Evolutionary conservation across 2,329 filamentous ascomycete genomes (phyloP).

Genomic region (Didymella sp.): DNA sequence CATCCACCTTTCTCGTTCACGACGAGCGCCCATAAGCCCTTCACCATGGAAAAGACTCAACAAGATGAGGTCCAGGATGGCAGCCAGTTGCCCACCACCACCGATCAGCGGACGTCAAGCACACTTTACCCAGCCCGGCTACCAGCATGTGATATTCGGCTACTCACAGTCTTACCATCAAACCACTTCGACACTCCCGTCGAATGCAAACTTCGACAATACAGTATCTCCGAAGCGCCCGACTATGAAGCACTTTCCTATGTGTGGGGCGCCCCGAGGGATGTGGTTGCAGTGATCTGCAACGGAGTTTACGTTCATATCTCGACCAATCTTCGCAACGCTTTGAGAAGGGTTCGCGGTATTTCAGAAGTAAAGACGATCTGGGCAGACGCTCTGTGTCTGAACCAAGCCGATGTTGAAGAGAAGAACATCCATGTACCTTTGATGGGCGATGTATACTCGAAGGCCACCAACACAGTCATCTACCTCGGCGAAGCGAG

Average conservation of each 20-base stretch:
- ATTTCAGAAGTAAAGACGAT: background rate
- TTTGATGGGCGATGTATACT: background rate
- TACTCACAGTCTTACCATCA: background rate
- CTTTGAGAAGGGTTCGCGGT: background rate
- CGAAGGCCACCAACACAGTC: background rate
- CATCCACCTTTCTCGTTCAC: background rate
- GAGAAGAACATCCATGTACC: background rate
- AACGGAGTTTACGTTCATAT: background rate
- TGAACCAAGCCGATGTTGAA: background rate
- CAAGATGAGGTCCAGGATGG: no score
- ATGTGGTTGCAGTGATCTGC: background rate
- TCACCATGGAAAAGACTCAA: background rate
- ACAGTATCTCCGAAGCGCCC: background rate
- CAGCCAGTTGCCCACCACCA: no score
- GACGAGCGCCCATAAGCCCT: background rate
- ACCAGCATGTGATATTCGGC: background rate
- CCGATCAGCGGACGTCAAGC: no score
- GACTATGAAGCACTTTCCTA: background rate
- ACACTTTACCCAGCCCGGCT: background rate
- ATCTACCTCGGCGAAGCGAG: background rate
- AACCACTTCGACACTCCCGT: background rate
- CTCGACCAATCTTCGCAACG: background rate
- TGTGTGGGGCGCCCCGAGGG: background rate
- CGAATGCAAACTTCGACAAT: background rate
- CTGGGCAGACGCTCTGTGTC: background rate